Conservation (phyloP, 2,329 filamentous ascomycete genomes). For the Penicillium hordei region DNA sequence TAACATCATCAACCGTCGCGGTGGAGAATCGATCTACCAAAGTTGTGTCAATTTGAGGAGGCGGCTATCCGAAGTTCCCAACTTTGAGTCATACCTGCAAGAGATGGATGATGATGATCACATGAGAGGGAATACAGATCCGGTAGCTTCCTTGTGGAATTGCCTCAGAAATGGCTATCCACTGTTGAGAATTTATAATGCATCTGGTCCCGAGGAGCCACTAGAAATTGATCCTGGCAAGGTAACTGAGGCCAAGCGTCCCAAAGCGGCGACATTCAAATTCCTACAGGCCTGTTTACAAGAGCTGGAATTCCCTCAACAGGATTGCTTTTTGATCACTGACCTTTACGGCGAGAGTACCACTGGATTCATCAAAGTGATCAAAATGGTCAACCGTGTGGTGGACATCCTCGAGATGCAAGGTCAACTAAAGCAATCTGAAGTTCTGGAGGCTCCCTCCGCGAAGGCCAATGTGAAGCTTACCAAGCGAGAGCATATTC, state of each 20-base stretch:
- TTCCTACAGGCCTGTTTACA: slow-evolving; percentile 87
- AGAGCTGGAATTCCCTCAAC: slow-evolving; percentile 73
- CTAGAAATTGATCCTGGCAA: slow-evolving; percentile 66
- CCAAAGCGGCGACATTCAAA: slow-evolving; percentile 86
- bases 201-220: slow-evolving; percentile 67
- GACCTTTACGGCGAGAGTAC: slow-evolving; percentile 94
- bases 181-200: slow-evolving; percentile 85
- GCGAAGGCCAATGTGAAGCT: slow-evolving; percentile 55
- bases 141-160: slow-evolving; percentile 88
- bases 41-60: slow-evolving; percentile 85
- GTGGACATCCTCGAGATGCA: slow-evolving; percentile 80
- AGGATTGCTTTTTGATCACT: slow-evolving; percentile 86
- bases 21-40: slow-evolving; percentile 93
- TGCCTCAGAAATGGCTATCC: slow-evolving; percentile 81
- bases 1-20: slow-evolving; percentile 97
- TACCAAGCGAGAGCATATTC: slow-evolving; percentile 79
- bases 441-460: slow-evolving; percentile 49
- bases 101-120: slow-evolving; percentile 70
- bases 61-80: slow-evolving; percentile 78
- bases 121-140: slow-evolving; percentile 64
- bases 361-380: slow-evolving; percentile 96
- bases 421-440: slow-evolving; percentile 69
- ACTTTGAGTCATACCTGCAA: slow-evolving; percentile 72
- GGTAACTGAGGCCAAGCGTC: slow-evolving; percentile 68
- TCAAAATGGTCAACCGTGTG: slow-evolving; percentile 86